Evolutionary conservation across 306 rosid species (phyloP).

Genomic region (Casuarina equisetifolia): DNA sequence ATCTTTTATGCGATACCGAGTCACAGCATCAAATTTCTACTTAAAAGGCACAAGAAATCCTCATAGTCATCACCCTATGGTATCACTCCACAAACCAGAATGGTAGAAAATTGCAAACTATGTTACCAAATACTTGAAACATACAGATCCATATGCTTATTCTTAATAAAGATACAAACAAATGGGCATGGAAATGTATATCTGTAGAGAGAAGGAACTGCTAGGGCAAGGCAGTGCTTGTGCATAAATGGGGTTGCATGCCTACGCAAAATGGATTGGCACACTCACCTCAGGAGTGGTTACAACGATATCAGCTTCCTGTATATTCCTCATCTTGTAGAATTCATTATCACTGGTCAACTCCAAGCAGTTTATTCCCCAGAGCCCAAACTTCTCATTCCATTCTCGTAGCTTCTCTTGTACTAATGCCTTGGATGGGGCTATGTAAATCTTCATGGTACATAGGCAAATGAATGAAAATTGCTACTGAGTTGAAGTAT

Average conservation of each 20-base stretch:
- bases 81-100: constrained; percentile 20
- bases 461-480: constrained; percentile 27
- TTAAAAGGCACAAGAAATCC: constrained; percentile 20
- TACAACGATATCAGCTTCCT: constrained; percentile 86
- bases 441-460: constrained; percentile 71
- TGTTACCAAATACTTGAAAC: not conserved
- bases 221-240: not conserved
- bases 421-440: constrained; percentile 96
- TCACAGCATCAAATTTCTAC: constrained; percentile 94
- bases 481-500: constrained; percentile 8
- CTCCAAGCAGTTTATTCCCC: constrained; percentile 83
- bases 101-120: not conserved
- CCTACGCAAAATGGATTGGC: constrained; percentile 18
- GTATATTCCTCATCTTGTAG: constrained; percentile 67
- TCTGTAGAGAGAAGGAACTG: not conserved
- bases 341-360: constrained; percentile 87
- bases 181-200: not conserved
- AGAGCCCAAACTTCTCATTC: constrained; percentile 75
- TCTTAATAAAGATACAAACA: not conserved
- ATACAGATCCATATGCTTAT: not conserved
- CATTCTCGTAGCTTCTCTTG: constrained; percentile 96
- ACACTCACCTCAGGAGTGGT: constrained; percentile 93
- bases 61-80: constrained; percentile 32
- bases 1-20: constrained; percentile 70
- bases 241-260: not conserved